These are phyloP conservation scores for Platanthera zijinensis DNA, from an alignment of 106 monocot species.

Conservation along the genomic window DNA sequence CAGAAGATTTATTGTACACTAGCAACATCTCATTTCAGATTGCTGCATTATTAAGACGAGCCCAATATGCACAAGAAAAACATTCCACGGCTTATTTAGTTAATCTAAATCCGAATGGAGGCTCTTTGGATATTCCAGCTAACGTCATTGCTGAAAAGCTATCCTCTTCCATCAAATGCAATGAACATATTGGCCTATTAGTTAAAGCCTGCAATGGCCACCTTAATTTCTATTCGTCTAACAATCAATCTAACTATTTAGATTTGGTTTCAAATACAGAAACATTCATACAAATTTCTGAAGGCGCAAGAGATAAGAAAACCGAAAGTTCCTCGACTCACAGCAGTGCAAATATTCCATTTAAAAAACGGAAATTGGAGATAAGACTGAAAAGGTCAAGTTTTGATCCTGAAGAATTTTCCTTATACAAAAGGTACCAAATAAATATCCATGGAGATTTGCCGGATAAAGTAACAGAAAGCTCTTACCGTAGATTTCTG, in stretches of 20 bases:
- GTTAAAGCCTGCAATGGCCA: slow-evolving; percentile 84
- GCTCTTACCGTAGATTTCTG: slow-evolving; percentile 66
- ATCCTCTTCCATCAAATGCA: slow-evolving; percentile 25
- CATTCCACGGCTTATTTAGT: background rate
- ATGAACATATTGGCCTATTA: slow-evolving; percentile 20
- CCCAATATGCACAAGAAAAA: slow-evolving; percentile 13
- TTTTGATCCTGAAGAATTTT: slow-evolving; percentile 91
- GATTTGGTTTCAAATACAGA: slow-evolving; percentile 2
- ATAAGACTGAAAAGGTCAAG: slow-evolving; percentile 64
- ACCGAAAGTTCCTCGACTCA: slow-evolving; percentile 6
- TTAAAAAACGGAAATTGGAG: slow-evolving; percentile 54
- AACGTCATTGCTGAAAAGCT: slow-evolving; percentile 64
- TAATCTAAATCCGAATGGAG: slow-evolving; percentile 16
- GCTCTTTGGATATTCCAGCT: slow-evolving; percentile 29
- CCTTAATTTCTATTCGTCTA: slow-evolving; percentile 76
- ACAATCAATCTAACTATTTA: slow-evolving; percentile 1
- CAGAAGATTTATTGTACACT: slow-evolving; percentile 66
- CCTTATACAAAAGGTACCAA: slow-evolving; percentile 75
- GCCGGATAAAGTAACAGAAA: slow-evolving; percentile 61
- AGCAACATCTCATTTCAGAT: slow-evolving; percentile 75
- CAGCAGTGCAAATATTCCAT: slow-evolving; percentile 10
- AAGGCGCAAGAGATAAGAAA: slow-evolving; percentile 7
- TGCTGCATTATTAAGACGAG: slow-evolving; percentile 34
- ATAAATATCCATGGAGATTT: slow-evolving; percentile 80
- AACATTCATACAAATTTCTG: slow-evolving; percentile 6